Evolutionary conservation across 2,329 filamentous ascomycete species (phyloP).

Genomic region (Aspergillus sp.): DNA sequence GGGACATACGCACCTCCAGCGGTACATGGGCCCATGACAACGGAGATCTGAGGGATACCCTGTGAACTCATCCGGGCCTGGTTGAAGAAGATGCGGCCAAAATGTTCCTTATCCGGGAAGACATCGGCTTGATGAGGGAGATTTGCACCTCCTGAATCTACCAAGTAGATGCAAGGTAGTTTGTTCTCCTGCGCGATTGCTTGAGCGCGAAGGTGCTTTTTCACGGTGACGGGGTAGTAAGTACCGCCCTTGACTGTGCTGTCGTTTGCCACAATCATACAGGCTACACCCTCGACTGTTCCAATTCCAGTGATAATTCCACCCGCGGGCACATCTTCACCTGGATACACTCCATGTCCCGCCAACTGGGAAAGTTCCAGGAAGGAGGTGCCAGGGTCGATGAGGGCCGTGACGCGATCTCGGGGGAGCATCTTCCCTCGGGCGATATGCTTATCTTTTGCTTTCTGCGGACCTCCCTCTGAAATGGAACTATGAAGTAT

Average conservation of each 20-base stretch:
- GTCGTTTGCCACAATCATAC: slow-evolving; percentile 92
- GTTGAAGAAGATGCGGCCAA: slow-evolving; percentile 97
- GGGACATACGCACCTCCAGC: slow-evolving; percentile 95
- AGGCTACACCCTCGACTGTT: slow-evolving; percentile 84
- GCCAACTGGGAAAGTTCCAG: slow-evolving; percentile 92
- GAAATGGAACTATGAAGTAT: slow-evolving; percentile 70
- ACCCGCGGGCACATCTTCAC: slow-evolving; percentile 82
- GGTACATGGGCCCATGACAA: slow-evolving; percentile 97
- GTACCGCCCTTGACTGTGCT: slow-evolving; percentile 97
- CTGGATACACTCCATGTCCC: slow-evolving; percentile 79
- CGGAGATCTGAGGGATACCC: slow-evolving; percentile 88
- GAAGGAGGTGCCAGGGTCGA: slow-evolving; percentile 88
- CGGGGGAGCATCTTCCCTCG: slow-evolving; percentile 92
- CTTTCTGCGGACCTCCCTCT: slow-evolving; percentile 75
- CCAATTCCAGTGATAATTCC: slow-evolving; percentile 93
- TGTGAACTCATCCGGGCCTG: slow-evolving; percentile 88
- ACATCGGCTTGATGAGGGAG: slow-evolving; percentile 93
- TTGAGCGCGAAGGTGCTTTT: slow-evolving; percentile 94
- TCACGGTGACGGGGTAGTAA: slow-evolving; percentile 95
- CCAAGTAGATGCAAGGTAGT: slow-evolving; percentile 84
- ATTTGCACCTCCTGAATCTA: slow-evolving; percentile 94
- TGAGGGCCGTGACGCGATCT: slow-evolving; percentile 80
- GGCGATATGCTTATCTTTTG: slow-evolving; percentile 80
- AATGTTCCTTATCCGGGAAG: slow-evolving; percentile 92
- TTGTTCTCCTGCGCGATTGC: slow-evolving; percentile 85